Percentiles rank a stretch among this genome's conserved stretches.
Conservation (phyloP, 192 early-diverging fungal genomes). For the Coemansia sp. region DNA sequence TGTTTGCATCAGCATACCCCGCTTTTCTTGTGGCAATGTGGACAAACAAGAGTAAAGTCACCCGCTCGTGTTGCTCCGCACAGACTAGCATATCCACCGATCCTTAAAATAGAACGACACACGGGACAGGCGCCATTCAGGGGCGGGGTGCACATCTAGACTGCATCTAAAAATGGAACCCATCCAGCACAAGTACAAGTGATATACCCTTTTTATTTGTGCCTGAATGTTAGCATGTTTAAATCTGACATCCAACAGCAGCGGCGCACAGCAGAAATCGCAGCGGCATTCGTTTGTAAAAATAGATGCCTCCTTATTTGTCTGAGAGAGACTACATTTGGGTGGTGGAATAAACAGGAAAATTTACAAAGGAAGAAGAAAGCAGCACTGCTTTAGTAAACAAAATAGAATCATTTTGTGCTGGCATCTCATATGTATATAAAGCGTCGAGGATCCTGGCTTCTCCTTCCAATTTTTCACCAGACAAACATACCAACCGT, state of each 20-base stretch:
- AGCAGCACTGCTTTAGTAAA: neutral
- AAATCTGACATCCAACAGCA: slow-evolving; percentile 6
- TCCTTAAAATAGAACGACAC: slow-evolving; percentile 5
- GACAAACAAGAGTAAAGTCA: neutral
- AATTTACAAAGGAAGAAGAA: neutral
- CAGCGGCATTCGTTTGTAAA: slow-evolving; percentile 2
- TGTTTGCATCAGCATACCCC: neutral
- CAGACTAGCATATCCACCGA: neutral
- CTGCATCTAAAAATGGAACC: slow-evolving; percentile 4
- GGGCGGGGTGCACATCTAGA: neutral
- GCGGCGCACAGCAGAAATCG: neutral
- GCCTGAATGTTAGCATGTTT: neutral
- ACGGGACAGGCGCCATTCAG: neutral
- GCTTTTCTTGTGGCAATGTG: neutral
- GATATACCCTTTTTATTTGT: neutral
- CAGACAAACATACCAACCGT: slow-evolving; percentile 4
- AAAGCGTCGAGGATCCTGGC: neutral
- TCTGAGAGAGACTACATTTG: neutral
- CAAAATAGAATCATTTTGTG: neutral
- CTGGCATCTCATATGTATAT: neutral
- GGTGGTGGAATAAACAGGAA: neutral
- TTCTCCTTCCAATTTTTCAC: neutral
- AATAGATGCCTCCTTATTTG: neutral
- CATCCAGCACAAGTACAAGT: neutral
- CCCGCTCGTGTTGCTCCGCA: neutral